Base-by-base conservation (phyloP, 2,329 filamentous ascomycete genomes). In the Cytospora leucostoma region DNA sequence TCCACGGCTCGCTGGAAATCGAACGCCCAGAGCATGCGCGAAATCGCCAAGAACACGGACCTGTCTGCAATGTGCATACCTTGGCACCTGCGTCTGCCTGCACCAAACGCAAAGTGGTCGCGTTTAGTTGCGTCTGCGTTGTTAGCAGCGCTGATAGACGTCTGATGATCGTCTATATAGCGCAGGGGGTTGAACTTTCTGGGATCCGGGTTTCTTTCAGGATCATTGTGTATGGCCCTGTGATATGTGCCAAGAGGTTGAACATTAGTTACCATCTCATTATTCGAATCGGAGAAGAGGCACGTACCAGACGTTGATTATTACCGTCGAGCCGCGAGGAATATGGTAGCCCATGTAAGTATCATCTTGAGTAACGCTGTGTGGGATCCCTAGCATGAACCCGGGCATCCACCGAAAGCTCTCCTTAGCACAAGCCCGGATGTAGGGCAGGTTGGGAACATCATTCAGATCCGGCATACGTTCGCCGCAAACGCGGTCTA, bases 81-180 rank as follows among this genome's bases (percentile, higher is more conserved):
- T 2, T 80, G 83, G 69, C 85, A 88, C 51, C 86, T 79, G 34
- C 85, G 76, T 7, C 84, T 76, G 2, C 84, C 84, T 11, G 80
- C 80, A 19, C 84, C 84, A 59, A 84, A 87, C 0, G 76, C 78
- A 70, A 83, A 85, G 15, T 81, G 78, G 55, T 84, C 83, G 13
- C 82, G 76, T 67, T 82, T 75, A 10, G 67, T 60, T 4, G 62
- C 50, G 15, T 74, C 71, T 4, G 65, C 67, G 66, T 71, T 72
- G 56, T 72, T 72, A 0, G 74, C 70, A 56, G 71, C 67, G 21
- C 65, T 62, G 1, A 69, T 63, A 12, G 63, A 65, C 19, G 69
- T 67, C 40, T 65, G 57, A 21, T 57, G 37, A 35, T 67, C 57
- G 32, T 54, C 35, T 7, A 67, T 61, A 44, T 65, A 70, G 10